Evolutionary conservation across 179 eudicot species (phyloP), one percentile per base, ranked within the genome.

Genomic region (Spinacia oleracea): DNA sequence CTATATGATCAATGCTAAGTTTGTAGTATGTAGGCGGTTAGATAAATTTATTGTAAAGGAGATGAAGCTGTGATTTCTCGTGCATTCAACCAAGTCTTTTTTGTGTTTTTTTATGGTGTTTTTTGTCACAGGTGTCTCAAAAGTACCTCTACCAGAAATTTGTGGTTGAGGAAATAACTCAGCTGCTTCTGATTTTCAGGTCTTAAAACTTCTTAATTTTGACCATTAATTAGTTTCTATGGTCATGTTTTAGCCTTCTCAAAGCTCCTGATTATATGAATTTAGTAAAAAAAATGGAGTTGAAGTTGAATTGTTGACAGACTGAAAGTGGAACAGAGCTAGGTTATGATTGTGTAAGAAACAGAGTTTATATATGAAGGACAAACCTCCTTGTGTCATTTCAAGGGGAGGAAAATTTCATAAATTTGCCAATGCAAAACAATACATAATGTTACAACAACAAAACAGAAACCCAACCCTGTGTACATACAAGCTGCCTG

Each of bases 401-500:
- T 50, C 59, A 50, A 50, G 60, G 63, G 74, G 75, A 25, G 79
- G 79, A 73, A 79, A 83, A 82, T 35, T 11, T 75, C 73, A 79
- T 80, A 77, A 70, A 67, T 74, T 72, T 58, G 59, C 67, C 84
- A 60, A 81, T 68, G 50, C 58, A 63, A 53, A 63, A 78, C 55
- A 67, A 50, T 77, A 81, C 81, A 43, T 76, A 80, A 65, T 55
- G 79, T 73, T 77, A 80, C 83, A 80, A 78, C 84, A 50, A 83
- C 74, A 79, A 42, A 63, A 70, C 58, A 79, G 63, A 67, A 79
- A 75, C 73, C 77, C 64, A 79, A 75, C 73, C 77, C 64, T 74
- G 80, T 79, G 64, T 53, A 83, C 85, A 75, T n/a, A n/a, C n/a
- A n/a, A n/a, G n/a, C n/a, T n/a, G n/a, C 55, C 78, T 79, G 79